These are phyloP conservation scores for Myochromella boudieri DNA, from an alignment of 768 basidiomycete genomes.

Conservation along the genomic window DNA sequence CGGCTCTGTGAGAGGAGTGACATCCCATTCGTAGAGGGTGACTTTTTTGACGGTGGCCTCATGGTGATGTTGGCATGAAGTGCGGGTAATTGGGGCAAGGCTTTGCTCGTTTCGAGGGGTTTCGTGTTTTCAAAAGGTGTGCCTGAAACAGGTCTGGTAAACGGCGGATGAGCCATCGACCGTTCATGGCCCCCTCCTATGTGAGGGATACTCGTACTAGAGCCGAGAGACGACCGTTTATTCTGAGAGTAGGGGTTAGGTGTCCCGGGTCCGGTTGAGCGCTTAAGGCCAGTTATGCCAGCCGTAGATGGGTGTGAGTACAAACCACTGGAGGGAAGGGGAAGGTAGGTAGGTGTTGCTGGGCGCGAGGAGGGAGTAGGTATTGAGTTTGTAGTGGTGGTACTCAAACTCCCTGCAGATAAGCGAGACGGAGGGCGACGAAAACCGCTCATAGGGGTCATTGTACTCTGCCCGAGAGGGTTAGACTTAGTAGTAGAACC, in stretches of 20 bases:
- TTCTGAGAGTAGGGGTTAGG: conserved; percentile 39
- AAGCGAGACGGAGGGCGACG: conserved; percentile 74
- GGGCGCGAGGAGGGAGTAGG: conserved; percentile 71
- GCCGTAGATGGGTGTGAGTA: conserved; percentile 41
- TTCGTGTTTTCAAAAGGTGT: conserved; percentile 29
- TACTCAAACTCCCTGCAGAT: conserved; percentile 53
- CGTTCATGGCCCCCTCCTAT: conserved; percentile 31
- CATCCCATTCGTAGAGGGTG: conserved; percentile 32
- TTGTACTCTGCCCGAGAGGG: conserved; percentile 41
- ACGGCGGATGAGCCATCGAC: conserved; percentile 33
- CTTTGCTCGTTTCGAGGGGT: conserved; percentile 32
- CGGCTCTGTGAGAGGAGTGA: conserved; percentile 47
- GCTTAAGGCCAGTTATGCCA: conserved; percentile 51
- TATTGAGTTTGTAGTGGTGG: conserved; percentile 59
- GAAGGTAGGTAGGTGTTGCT: conserved; percentile 74
- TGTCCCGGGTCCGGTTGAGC: conserved; percentile 53
- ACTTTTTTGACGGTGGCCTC: conserved; percentile 41
- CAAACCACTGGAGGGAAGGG: conserved; percentile 57
- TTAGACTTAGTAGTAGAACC: conserved; percentile 35
- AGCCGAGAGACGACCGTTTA: conserved; percentile 67
- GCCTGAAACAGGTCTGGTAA: conserved; percentile 26
- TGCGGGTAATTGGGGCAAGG: conserved; percentile 42
- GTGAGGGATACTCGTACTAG: conserved; percentile 35
- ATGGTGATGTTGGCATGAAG: conserved; percentile 46
- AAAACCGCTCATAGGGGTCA: conserved; percentile 37